Percentiles rank a stretch among this genome's conserved stretches.
Conservation (phyloP, 768 basidiomycete genomes). For the Cystofilobasidium macerans region DNA sequence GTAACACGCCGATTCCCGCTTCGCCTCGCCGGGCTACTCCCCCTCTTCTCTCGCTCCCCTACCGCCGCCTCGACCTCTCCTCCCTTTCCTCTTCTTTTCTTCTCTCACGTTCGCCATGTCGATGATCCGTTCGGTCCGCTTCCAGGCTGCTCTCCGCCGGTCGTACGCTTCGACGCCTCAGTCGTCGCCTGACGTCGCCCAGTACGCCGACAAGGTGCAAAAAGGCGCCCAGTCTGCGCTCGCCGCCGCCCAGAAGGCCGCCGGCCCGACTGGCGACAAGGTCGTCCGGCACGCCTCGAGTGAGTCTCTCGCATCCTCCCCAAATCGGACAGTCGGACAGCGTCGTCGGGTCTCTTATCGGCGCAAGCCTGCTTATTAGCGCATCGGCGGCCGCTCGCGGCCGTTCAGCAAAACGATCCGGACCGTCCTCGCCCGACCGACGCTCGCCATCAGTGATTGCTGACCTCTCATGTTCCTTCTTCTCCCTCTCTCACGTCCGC, state of each 20-base stretch:
- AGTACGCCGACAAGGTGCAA: conserved; percentile 26
- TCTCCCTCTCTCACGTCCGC: conserved; percentile 23
- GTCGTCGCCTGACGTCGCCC: conserved; percentile 45
- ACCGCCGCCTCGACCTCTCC: not conserved
- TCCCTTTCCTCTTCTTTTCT: not conserved
- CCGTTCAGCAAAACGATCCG: too few relatives aligned
- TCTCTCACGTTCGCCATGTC: not conserved
- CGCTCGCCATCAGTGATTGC: too few relatives aligned
- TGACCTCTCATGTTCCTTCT: not conserved
- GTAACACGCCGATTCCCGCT: too few relatives aligned
- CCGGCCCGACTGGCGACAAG: conserved; percentile 37
- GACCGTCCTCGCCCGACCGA: too few relatives aligned
- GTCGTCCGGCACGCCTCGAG: conserved; percentile 42
- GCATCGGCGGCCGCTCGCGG: too few relatives aligned
- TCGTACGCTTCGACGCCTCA: conserved; percentile 30
- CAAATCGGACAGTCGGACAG: too few relatives aligned
- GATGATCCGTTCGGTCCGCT: conserved; percentile 11
- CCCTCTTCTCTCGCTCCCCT: too few relatives aligned
- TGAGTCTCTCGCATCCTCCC: conserved; percentile 49
- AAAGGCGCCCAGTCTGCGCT: conserved; percentile 32
- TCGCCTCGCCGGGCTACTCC: too few relatives aligned
- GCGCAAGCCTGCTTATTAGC: too few relatives aligned
- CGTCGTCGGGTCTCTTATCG: too few relatives aligned
- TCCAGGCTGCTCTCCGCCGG: conserved; percentile 23
- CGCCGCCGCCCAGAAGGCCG: conserved; percentile 25